These are phyloP conservation scores for Rhodotorula toruloides DNA, from an alignment of 768 basidiomycete species.

Conservation along the genomic window DNA sequence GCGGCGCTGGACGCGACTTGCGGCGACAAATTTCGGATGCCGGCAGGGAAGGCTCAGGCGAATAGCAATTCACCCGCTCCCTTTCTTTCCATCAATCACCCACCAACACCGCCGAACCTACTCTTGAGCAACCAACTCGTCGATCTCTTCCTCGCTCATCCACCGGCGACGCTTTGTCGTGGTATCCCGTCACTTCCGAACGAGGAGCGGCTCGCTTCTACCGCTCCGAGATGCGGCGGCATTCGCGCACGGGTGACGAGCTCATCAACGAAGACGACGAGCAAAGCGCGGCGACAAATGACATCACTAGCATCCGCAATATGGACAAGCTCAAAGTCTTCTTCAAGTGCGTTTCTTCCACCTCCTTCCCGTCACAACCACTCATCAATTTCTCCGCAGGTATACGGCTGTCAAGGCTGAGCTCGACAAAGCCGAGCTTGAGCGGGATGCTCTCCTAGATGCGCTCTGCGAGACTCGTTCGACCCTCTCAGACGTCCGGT, in stretches of 20 bases:
- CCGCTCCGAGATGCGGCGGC: not conserved
- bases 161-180: not conserved
- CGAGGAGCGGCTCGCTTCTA: not conserved
- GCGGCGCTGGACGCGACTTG: too few species aligned
- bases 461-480: slow-evolving; percentile 22
- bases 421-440: slow-evolving; percentile 19
- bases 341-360: slow-evolving; percentile 27
- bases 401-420: slow-evolving; percentile 4
- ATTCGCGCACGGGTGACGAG: not conserved
- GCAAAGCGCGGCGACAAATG: too few species aligned
- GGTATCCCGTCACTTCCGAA: slow-evolving; percentile 20
- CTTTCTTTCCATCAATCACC: not conserved
- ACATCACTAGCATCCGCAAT: slow-evolving; percentile 8
- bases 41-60: too few species aligned
- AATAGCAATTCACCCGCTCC: too few species aligned
- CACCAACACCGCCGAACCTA: not conserved
- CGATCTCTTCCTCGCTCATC: too few species aligned
- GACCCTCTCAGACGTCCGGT: slow-evolving; percentile 18
- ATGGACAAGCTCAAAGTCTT: slow-evolving; percentile 39
- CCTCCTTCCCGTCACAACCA: too few species aligned
- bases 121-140: not conserved
- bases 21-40: too few species aligned
- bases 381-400: not conserved
- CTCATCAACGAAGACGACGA: not conserved
- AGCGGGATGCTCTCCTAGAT: slow-evolving; percentile 11